Conservation (phyloP, 2,329 filamentous ascomycete species). For the Phyllosticta ampelicida region DNA sequence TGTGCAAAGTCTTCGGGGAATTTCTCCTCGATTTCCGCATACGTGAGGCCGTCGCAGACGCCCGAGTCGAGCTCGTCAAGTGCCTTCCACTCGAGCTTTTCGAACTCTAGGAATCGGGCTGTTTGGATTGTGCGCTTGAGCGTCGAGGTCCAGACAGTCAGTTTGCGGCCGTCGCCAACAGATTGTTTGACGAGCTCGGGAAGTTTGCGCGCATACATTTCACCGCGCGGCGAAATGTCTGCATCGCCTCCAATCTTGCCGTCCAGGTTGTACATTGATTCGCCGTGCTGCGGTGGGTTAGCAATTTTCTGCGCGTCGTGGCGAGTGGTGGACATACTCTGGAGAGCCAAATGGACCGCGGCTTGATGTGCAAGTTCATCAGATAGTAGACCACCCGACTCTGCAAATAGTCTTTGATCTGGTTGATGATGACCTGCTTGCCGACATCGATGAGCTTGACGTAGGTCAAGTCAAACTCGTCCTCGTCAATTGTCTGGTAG, state of each 20-base stretch:
- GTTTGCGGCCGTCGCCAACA: conserved; percentile 60
- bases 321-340: conserved; percentile 47
- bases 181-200: conserved; percentile 77
- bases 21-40: conserved; percentile 81
- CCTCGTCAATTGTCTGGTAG: conserved; percentile 84
- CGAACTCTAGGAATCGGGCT: conserved; percentile 76
- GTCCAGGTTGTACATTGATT: conserved; percentile 82
- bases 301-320: neutral
- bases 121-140: conserved; percentile 83
- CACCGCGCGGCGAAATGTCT: conserved; percentile 71
- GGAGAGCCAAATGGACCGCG: conserved; percentile 92
- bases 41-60: conserved; percentile 92
- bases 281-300: conserved; percentile 63
- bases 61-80: conserved; percentile 94
- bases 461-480: conserved; percentile 82
- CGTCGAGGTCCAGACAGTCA: conserved; percentile 68
- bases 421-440: conserved; percentile 94
- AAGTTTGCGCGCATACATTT: conserved; percentile 75
- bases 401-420: conserved; percentile 92
- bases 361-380: conserved; percentile 97
- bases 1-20: conserved; percentile 94
- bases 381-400: conserved; percentile 95
- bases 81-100: conserved; percentile 97
- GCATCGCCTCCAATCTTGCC: conserved; percentile 92
- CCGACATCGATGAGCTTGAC: conserved; percentile 97